Evolutionary conservation across 176 grass and related monocot genomes (phyloP).

Genomic region (Paspalum notatum): DNA sequence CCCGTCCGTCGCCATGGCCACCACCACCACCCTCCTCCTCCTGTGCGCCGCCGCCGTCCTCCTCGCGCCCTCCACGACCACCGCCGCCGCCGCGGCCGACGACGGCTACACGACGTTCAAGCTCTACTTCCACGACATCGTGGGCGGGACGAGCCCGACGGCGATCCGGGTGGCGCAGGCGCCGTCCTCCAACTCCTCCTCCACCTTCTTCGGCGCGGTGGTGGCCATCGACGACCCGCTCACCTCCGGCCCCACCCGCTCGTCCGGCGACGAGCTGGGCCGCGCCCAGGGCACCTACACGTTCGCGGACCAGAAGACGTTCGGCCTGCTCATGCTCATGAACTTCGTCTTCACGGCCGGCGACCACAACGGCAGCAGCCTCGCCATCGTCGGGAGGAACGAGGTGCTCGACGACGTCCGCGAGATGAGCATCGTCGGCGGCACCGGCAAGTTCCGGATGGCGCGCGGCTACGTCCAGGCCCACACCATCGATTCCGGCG

Average conservation of each 20-base stretch:
- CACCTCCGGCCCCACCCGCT: slow-evolving; percentile 22
- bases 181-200: slow-evolving; percentile 20
- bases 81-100: not conserved
- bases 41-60: not conserved
- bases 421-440: slow-evolving; percentile 84
- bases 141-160: slow-evolving; percentile 45
- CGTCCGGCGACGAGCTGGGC: slow-evolving; percentile 43
- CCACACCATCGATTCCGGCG: not conserved
- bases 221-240: slow-evolving; percentile 79
- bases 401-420: slow-evolving; percentile 45
- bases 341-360: slow-evolving; percentile 76
- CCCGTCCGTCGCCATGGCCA: not conserved
- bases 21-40: not conserved
- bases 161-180: slow-evolving; percentile 58
- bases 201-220: slow-evolving; percentile 56
- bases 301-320: slow-evolving; percentile 35
- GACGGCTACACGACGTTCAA: slow-evolving; percentile 46
- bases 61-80: not conserved
- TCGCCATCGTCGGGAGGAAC: slow-evolving; percentile 62
- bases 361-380: slow-evolving; percentile 67
- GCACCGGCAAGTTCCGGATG: slow-evolving; percentile 66
- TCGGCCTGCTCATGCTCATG: slow-evolving; percentile 67
- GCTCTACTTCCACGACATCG: slow-evolving; percentile 68
- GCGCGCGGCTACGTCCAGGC: slow-evolving; percentile 64
- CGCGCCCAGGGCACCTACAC: slow-evolving; percentile 79